Percentiles rank a stretch among this genome's conserved stretches.
These are phyloP conservation scores for Vigna mungo DNA, from an alignment of 306 rosid species.

Conservation along the genomic window DNA sequence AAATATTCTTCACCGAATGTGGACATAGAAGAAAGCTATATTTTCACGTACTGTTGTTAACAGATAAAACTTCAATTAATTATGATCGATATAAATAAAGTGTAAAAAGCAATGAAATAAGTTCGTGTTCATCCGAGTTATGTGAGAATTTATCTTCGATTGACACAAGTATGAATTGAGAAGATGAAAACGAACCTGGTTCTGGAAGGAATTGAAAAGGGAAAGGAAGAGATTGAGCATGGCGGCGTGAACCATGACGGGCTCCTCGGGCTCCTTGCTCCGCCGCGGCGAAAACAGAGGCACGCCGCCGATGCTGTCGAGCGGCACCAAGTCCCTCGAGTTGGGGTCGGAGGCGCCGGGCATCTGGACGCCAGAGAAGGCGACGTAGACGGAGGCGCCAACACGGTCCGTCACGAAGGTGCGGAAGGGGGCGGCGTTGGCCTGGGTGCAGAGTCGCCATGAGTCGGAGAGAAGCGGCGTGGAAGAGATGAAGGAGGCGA, in stretches of 20 bases:
- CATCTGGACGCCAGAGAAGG: slow-evolving; percentile 69
- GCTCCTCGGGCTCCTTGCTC: slow-evolving; percentile 50
- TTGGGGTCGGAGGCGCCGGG: slow-evolving; percentile 29
- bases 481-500: slow-evolving; percentile 67
- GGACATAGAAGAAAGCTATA: too few relatives aligned
- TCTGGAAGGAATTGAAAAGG: slow-evolving; percentile 47
- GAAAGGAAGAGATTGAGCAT: slow-evolving; percentile 58
- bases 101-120: neutral
- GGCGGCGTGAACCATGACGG: slow-evolving; percentile 72
- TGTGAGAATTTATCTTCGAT: neutral
- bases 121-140: neutral
- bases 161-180: neutral
- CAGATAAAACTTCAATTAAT: too few relatives aligned
- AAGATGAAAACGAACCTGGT: slow-evolving; percentile 59
- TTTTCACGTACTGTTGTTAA: too few relatives aligned
- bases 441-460: slow-evolving; percentile 72
- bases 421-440: slow-evolving; percentile 52
- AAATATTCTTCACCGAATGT: too few relatives aligned
- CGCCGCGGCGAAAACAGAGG: slow-evolving; percentile 49
- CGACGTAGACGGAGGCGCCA: slow-evolving; percentile 62
- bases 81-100: neutral
- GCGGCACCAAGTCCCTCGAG: slow-evolving; percentile 48
- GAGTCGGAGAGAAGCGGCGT: slow-evolving; percentile 78
- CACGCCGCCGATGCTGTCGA: slow-evolving; percentile 51
- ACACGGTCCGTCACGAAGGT: slow-evolving; percentile 48